Evolutionary conservation across 192 early-diverging fungal species (phyloP), one percentile per base, ranked within the genome.

Genomic region (Kickxella alabastrina): DNA sequence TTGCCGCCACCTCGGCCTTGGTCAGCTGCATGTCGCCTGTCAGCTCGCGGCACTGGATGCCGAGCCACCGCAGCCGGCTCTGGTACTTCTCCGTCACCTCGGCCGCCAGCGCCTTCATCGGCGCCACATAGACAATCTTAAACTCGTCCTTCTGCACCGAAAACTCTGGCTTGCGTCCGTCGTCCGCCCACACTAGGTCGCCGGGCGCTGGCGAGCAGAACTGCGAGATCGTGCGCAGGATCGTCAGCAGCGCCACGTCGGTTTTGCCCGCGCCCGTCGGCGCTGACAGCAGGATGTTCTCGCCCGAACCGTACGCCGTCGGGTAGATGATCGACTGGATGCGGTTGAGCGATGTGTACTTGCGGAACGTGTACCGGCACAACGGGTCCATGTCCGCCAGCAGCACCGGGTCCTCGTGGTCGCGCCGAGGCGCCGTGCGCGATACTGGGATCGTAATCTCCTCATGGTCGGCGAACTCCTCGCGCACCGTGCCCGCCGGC

Each of bases 1-100:
- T 99, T 17, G 82, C 83, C 22, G 77, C 79, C 22, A 99, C 89
- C 70, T 99, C 95, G 3, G 88, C 77, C 57, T 94, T 95, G 8
- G 97, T 97, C 52, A 99, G 73, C 65, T 97, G 95, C 91, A 97
- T 97, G 72, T 99, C 95, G 49, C 96, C 90, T 4, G 95, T 99
- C 59, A 97, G 79, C 72, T 98, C 97, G 8, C 85, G 82, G 5
- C 96, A 95, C 43, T 80, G 62, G 41, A 99, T 73, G 0, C 93
- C 92, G 18, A 97, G 79, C 68, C 87, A 90, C 12, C 80, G 79
- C 15, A 99, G 68, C 56, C 93, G 75, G 24, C 78, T 82, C 6
- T 85, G 83, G 75, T 96, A 95, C 62, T 99, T 97, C 38, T 87
- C 82, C 0, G 93, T 91, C 23, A 98, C 80, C 80, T 98, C 96